Base-by-base conservation (phyloP, 129 eudicot species). In the Pseudognaphalium luteoalbum region DNA sequence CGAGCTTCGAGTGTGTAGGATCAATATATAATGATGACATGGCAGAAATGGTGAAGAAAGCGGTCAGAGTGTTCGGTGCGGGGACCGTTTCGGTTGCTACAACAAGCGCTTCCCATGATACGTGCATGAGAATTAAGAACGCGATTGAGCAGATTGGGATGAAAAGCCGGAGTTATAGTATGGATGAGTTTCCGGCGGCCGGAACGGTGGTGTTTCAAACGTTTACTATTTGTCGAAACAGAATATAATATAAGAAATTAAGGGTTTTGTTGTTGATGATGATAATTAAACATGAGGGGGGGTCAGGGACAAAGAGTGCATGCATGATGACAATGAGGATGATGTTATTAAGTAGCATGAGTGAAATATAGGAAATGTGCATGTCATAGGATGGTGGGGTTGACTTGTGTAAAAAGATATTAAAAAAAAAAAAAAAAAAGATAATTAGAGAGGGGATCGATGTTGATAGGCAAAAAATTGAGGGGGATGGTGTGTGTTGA, bases 1-100 rank as follows among this genome's bases (percentile, higher is more conserved):
- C 96, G 0, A 91, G 97, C 57, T 91, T 83, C 32, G 97, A 91
- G 80, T 91, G 95, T n/a, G 87, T 87, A 0, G 92, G 85, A 9
- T 87, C 95, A 10, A 41, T 80, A 25, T 83, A 87, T 72, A 87
- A 83, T 7, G 92, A 79, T 2, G 79, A 65, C 17, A 66, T 91
- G 29, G 64, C 63, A 4, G 88, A 84, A 56, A 76, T 82, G 73
- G 68, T 91, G 81, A 85, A 82, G 79, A 89, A 83, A 66, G 97
- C 87, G 57, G 86, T 87, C 50, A 85, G 82, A 62, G 88, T 91
- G 39, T 91, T 91, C 79, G 79, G 92, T 63, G 92, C 97, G 29
- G 89, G 78, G 16, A 83, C 82, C 0, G 77, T 91, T 72, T 89
- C 96, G 1, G 90, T 91, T 16, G 83, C 97, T 4, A 87, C 92